phyloP scores from a whole-genome alignment of 805 yeast genomes.

The Nakazawaea ambrosiae region DNA sequence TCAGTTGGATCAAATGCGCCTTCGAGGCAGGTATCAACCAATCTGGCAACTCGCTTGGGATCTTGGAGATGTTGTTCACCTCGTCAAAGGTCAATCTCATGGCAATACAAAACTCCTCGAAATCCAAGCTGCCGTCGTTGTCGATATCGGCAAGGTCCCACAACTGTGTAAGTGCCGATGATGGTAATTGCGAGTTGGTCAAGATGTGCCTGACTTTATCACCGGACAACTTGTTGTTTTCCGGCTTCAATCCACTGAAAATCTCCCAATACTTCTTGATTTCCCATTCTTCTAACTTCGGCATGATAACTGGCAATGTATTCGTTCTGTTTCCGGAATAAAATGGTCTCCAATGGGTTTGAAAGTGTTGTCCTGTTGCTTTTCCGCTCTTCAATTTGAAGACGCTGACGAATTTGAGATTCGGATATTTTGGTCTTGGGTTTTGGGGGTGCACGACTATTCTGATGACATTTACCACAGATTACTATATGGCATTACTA shows the following conservation, averaged over 20 bases:
- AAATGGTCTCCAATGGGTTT: neutral
- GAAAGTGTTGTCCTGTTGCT: neutral
- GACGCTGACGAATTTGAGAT: too few species aligned
- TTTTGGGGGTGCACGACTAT: too few species aligned
- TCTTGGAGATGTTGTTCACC: slow-evolving; percentile 50
- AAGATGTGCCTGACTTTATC: slow-evolving; percentile 81
- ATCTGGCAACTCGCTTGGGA: slow-evolving; percentile 74
- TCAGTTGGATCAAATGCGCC: slow-evolving; percentile 79
- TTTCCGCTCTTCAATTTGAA: neutral
- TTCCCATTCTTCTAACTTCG: slow-evolving; percentile 89
- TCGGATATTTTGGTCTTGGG: too few species aligned
- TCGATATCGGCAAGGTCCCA: slow-evolving; percentile 96
- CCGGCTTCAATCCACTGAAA: slow-evolving; percentile 83
- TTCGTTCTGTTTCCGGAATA: neutral
- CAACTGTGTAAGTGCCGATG: slow-evolving; percentile 68
- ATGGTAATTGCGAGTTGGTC: slow-evolving; percentile 79
- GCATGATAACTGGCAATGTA: too few species aligned
- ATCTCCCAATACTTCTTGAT: slow-evolving; percentile 97
- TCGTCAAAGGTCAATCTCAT: slow-evolving; percentile 92
- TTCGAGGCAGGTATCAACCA: slow-evolving; percentile 94
- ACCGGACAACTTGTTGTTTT: slow-evolving; percentile 70
- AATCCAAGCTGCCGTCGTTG: slow-evolving; percentile 84
- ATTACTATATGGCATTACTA: too few species aligned
- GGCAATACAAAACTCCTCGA: slow-evolving; percentile 96
- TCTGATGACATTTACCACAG: too few species aligned